Conservation (phyloP, 805 yeast species). For the Candida coquimbonensis region DNA sequence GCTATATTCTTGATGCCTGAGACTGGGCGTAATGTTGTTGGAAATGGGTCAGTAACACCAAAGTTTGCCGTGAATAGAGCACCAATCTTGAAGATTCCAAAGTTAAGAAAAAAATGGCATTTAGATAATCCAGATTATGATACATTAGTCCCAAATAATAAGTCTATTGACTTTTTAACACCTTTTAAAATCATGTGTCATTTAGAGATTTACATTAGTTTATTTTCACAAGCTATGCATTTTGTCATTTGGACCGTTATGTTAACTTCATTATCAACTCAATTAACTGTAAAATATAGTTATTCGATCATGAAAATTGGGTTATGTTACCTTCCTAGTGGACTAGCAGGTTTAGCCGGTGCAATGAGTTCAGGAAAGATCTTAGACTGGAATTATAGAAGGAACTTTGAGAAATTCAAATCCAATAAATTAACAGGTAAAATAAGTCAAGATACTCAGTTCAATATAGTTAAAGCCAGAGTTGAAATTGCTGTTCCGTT, state of each 20-base stretch:
- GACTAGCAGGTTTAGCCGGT: constrained; percentile 57
- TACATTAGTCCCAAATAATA: constrained; percentile 21
- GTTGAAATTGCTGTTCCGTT: constrained; percentile 42
- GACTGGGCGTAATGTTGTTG: constrained; percentile 64
- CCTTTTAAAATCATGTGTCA: constrained; percentile 37
- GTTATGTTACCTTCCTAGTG: constrained; percentile 66
- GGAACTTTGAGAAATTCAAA: constrained; percentile 24
- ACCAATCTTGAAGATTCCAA: constrained; percentile 30
- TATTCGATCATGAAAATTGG: constrained; percentile 56
- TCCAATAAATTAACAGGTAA: constrained; percentile 18
- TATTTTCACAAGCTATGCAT: constrained; percentile 54
- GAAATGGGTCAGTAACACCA: constrained; percentile 65
- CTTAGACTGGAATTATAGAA: constrained; percentile 44
- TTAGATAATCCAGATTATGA: constrained; percentile 26
- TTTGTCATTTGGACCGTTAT: constrained; percentile 67
- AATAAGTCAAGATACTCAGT: constrained; percentile 23
- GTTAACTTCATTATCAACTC: constrained; percentile 57
- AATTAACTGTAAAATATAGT: constrained; percentile 41
- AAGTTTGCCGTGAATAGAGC: constrained; percentile 32
- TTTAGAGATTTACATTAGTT: constrained; percentile 38
- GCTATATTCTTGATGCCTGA: constrained; percentile 54
- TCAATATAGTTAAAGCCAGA: constrained; percentile 52
- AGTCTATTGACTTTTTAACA: constrained; percentile 25
- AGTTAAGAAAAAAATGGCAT: constrained; percentile 16
- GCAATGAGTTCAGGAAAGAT: constrained; percentile 51